Conservation (phyloP, 2,329 filamentous ascomycete genomes). For the Fusarium sp. region DNA sequence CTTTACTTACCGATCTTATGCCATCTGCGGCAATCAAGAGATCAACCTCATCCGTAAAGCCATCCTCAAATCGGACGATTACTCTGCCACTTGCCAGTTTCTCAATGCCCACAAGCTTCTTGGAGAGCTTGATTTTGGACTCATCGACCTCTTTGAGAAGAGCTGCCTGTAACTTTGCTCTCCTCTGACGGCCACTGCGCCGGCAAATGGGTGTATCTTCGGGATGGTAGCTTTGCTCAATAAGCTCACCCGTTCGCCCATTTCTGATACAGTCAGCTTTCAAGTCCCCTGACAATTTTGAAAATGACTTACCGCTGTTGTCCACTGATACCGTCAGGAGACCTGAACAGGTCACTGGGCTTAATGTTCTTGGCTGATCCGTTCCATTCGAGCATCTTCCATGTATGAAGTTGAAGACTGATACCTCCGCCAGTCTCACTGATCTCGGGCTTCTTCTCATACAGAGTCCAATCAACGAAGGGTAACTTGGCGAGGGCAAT, state of each 20-base stretch:
- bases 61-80: constrained; percentile 57
- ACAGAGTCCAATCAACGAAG: constrained; percentile 47
- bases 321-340: constrained; percentile 38
- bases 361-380: constrained; percentile 45
- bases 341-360: constrained; percentile 44
- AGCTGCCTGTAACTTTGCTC: constrained; percentile 57
- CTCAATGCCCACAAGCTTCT: constrained; percentile 52
- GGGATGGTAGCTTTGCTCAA: constrained; percentile 35
- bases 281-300: rapidly evolving
- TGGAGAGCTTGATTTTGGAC: constrained; percentile 55
- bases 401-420: constrained; percentile 48
- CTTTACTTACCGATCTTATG: constrained; percentile 55
- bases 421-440: constrained; percentile 52
- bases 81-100: constrained; percentile 50
- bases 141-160: constrained; percentile 57
- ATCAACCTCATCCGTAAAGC: constrained; percentile 50
- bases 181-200: constrained; percentile 42
- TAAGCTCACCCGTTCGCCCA: constrained; percentile 44
- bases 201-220: constrained; percentile 39
- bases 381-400: constrained; percentile 47
- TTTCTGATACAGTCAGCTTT: constrained; percentile 36
- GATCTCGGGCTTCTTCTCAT: constrained; percentile 49
- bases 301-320: constrained; percentile 35
- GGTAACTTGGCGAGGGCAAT: constrained; percentile 45
- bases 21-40: constrained; percentile 63